Evolutionary conservation across 768 basidiomycete species (phyloP).

Genomic region (Boletus rubropictus): DNA sequence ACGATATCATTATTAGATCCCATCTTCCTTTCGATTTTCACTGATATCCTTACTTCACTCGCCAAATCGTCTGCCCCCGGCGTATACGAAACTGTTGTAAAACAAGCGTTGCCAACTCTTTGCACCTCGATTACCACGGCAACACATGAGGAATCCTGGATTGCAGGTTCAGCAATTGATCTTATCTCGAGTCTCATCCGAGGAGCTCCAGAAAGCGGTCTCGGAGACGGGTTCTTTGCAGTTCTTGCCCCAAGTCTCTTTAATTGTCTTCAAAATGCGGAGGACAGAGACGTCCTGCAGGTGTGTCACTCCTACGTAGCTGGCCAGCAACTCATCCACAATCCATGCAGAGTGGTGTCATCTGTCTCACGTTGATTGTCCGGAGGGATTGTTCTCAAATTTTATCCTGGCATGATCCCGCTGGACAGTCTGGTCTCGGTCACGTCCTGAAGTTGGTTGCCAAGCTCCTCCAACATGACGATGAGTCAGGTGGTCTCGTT

Average conservation of each 20-base stretch:
- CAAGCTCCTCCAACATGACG: constrained; percentile 66
- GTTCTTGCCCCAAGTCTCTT: constrained; percentile 73
- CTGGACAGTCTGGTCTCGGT: constrained; percentile 70
- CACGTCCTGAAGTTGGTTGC: constrained; percentile 72
- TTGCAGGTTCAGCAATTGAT: constrained; percentile 78
- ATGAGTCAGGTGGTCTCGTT: constrained; percentile 89
- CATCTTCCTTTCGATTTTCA: constrained; percentile 78
- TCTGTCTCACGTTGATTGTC: constrained; percentile 75
- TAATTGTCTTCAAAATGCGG: constrained; percentile 56
- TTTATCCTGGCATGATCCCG: constrained; percentile 63
- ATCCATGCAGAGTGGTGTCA: constrained; percentile 65
- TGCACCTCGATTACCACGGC: constrained; percentile 57
- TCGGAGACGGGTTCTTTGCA: constrained; percentile 79
- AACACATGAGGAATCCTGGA: constrained; percentile 61
- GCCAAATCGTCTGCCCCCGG: constrained; percentile 53
- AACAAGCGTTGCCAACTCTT: constrained; percentile 67
- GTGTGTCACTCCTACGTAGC: constrained; percentile 31
- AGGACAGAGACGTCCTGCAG: constrained; percentile 84
- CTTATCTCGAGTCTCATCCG: constrained; percentile 66
- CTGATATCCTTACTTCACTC: constrained; percentile 71
- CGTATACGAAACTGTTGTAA: constrained; percentile 69
- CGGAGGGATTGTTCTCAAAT: constrained; percentile 85
- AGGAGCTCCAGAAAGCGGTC: constrained; percentile 54
- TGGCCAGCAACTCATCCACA: neutral
- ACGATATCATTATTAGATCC: constrained; percentile 55